Base-by-base conservation (phyloP, 768 basidiomycete genomes). In the Cystobasidium tubakii region DNA sequence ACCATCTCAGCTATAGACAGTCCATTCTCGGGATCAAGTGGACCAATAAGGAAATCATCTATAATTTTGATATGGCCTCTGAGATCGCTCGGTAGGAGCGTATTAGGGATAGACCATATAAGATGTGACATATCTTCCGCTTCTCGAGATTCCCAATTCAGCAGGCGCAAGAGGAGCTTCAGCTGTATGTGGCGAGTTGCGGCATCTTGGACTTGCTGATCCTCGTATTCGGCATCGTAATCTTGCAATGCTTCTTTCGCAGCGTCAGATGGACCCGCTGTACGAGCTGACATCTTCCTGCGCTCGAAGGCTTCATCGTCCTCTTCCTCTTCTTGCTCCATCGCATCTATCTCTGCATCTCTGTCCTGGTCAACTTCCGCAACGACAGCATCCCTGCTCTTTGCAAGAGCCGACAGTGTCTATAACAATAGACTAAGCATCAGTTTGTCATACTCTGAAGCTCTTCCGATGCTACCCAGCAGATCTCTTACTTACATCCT, bases 81-180 rank as follows among this genome's bases (percentile, higher is more conserved):
- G 42, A 98, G 83, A 63, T 89, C 86, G 6, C 86, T 82, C 0
- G 90, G 89, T 21, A 85, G 79, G 69, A 91, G 84, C n/a, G 83
- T 81, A 10, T 87, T 85, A 34, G 94, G 92, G 63, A 96, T 85
- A 75, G 87, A 88, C 92, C 93, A 98, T 62, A 73, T 65, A 63
- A 76, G 70, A 44, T 73, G 75, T 27, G 73, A 44, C 1, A 62
- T 36, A 1, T 76, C 76, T 39, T 69, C 73, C 0, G 92, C 86
- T 79, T 91, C 87, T 67, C 87, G 85, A 13, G 85, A 81, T 57
- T 88, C 83, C 75, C 94, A 94, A 43, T 87, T 86, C 25, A 88
- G 83, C 9, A 98, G 83, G 42, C 89, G 87, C 81, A 96, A 89
- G 75, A 98, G 81, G 31, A 98, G 86, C 80, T 92, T 93, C 75